Base-by-base conservation (phyloP, 1,139 yeast species). In the Protomyces arabidopsidicola region DNA sequence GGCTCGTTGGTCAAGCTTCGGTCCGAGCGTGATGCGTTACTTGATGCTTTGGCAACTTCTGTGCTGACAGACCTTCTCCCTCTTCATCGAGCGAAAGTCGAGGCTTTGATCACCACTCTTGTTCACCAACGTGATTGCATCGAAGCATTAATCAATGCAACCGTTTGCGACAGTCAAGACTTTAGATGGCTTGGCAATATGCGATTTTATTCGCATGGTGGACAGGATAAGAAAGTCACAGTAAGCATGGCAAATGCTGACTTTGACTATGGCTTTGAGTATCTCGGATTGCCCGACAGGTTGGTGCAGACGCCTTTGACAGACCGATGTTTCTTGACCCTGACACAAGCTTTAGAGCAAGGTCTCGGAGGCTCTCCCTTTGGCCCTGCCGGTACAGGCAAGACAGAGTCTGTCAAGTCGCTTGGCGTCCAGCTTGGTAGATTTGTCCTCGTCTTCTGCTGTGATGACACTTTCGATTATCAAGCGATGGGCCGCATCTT, bases 341-440 rank as follows among this genome's bases (percentile, higher is more conserved):
- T 91, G 84, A 79, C 88, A 0, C 88, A 86, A 67, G 95, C 97
- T 0, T 73, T 90, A 34, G 81, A 82, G 45, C 90, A 85, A 69
- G 81, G 81, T 51, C 77, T 85, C 14, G 98, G 98, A n/a, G 96
- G 96, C 0, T 87, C 96, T 1, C 89, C 96, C 0, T 85, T 87
- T 75, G 98, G 98, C 0, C 98, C 98, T 1, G 97, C 98, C 2
- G 98, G 98, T 57, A 93, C 98, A 0, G 62, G 62, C 34, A 63
- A 93, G 72, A 93, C 98, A 0, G 98, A 93, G 72, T 82, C 96
- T 0, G 81, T 91, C 24, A 93, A 93, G 72, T 89, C 96, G 0
- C 77, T 91, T 36, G 97, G 96, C 1, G 84, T 84, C 56, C 84
- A 83, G 54, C 75, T 93, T 12, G 98, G 98, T 9, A 81, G 84